phyloP scores from a whole-genome alignment of 2,329 filamentous ascomycete genomes.

The Cladophialophora yegresii region DNA sequence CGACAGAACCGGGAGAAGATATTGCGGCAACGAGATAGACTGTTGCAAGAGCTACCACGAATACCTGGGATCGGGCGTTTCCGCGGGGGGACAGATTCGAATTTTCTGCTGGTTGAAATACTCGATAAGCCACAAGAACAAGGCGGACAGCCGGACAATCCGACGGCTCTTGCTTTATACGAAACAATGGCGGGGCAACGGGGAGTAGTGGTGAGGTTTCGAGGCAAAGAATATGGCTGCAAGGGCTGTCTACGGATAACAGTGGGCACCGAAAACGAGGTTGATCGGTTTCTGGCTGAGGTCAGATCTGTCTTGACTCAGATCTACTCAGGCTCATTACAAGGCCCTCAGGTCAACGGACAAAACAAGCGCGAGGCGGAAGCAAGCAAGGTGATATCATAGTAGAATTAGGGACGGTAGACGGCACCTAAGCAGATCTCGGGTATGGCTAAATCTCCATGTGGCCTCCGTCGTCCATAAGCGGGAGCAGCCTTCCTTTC shows the following conservation, averaged over 20 bases:
- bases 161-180: slow-evolving; percentile 76
- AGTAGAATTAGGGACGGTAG: neutral
- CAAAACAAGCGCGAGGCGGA: slow-evolving; percentile 29
- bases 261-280: slow-evolving; percentile 84
- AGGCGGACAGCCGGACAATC: slow-evolving; percentile 74
- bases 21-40: slow-evolving; percentile 71
- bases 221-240: slow-evolving; percentile 90
- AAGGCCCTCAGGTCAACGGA: slow-evolving; percentile 41
- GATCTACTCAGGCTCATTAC: slow-evolving; percentile 47
- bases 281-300: slow-evolving; percentile 73
- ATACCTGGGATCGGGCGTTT: slow-evolving; percentile 79
- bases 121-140: slow-evolving; percentile 60
- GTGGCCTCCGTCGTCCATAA: slow-evolving; percentile 1
- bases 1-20: slow-evolving; percentile 68
- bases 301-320: slow-evolving; percentile 57
- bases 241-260: slow-evolving; percentile 87
- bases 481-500: slow-evolving; percentile 4
- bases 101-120: slow-evolving; percentile 91
- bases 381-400: slow-evolving; percentile 53
- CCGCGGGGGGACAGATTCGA: slow-evolving; percentile 76
- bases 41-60: slow-evolving; percentile 71
- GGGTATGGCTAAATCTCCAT: slow-evolving; percentile 1
- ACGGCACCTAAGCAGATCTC: slow-evolving; percentile 3
- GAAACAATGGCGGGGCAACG: slow-evolving; percentile 78
- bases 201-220: slow-evolving; percentile 89